Conservation (phyloP, 352 stramenopile species). For the Peronospora destructor region DNA sequence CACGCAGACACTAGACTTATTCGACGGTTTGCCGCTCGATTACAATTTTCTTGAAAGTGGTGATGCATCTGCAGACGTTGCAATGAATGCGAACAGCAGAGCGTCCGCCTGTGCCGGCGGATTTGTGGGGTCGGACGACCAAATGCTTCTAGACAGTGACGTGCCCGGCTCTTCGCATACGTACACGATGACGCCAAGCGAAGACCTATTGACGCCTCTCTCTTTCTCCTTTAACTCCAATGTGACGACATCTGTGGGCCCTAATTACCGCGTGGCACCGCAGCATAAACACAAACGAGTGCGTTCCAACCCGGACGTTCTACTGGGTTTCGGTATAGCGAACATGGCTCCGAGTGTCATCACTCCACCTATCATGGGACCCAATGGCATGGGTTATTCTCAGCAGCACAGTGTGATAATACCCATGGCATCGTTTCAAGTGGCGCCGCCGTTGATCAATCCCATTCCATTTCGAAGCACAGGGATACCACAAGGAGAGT, state of each 20-base stretch:
- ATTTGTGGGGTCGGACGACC: conserved; percentile 26
- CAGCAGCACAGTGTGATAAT: conserved; percentile 30
- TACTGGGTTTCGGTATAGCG: conserved; percentile 34
- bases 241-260: conserved; percentile 1
- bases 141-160: conserved; percentile 51
- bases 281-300: conserved; percentile 61
- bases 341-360: conserved; percentile 29
- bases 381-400: conserved; percentile 12
- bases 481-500: conserved; percentile 14
- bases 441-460: conserved; percentile 12
- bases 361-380: conserved; percentile 17
- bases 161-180: conserved; percentile 27
- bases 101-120: not conserved
- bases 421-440: conserved; percentile 29
- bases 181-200: conserved; percentile 26
- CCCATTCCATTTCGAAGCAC: conserved; percentile 20
- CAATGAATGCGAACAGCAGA: conserved; percentile 3
- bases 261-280: conserved; percentile 35
- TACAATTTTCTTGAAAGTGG: conserved; percentile 38
- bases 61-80: conserved; percentile 1
- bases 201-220: conserved; percentile 42
- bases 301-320: conserved; percentile 49
- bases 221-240: conserved; percentile 33
- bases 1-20: conserved; percentile 36
- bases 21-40: conserved; percentile 45